Percentiles rank a stretch among this genome's conserved stretches.
Conservation (phyloP, 2,329 filamentous ascomycete genomes). For the Ophiostoma tasmaniense region DNA sequence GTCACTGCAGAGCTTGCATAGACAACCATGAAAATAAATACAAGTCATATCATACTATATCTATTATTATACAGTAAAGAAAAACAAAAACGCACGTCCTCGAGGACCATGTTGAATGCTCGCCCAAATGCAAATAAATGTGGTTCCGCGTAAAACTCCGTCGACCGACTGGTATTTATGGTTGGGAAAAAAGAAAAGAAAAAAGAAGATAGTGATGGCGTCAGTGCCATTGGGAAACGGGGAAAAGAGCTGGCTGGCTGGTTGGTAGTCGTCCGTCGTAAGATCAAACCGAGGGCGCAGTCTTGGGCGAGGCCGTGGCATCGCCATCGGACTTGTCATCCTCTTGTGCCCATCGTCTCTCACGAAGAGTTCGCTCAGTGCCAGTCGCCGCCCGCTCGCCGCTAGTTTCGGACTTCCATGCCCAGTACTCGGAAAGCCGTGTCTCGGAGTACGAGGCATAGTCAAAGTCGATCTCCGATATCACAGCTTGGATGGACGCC, state of each 20-base stretch:
- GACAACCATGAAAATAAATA: not conserved
- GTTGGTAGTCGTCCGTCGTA: too few relatives aligned
- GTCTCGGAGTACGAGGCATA: constrained; percentile 86
- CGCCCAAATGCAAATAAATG: constrained; percentile 15
- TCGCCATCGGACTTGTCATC: constrained; percentile 20
- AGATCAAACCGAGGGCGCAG: not conserved
- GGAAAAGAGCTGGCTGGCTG: not conserved
- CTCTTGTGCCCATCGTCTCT: constrained; percentile 66
- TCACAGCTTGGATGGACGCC: constrained; percentile 88
- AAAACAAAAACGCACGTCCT: not conserved
- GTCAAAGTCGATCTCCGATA: constrained; percentile 94
- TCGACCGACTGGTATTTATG: constrained; percentile 1
- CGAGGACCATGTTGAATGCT: constrained; percentile 23
- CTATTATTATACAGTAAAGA: not conserved
- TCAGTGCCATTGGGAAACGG: not conserved
- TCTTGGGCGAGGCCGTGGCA: not conserved
- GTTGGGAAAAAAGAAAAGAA: not conserved
- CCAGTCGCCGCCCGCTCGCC: constrained; percentile 46
- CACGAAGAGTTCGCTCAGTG: constrained; percentile 63
- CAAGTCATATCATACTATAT: not conserved
- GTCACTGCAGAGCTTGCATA: not conserved
- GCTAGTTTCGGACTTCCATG: constrained; percentile 69
- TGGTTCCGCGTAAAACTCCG: not conserved
- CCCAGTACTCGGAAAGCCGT: constrained; percentile 84
- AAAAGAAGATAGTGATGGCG: not conserved